phyloP scores from a whole-genome alignment of 441 rosid species.

The Eruca vesicaria region DNA sequence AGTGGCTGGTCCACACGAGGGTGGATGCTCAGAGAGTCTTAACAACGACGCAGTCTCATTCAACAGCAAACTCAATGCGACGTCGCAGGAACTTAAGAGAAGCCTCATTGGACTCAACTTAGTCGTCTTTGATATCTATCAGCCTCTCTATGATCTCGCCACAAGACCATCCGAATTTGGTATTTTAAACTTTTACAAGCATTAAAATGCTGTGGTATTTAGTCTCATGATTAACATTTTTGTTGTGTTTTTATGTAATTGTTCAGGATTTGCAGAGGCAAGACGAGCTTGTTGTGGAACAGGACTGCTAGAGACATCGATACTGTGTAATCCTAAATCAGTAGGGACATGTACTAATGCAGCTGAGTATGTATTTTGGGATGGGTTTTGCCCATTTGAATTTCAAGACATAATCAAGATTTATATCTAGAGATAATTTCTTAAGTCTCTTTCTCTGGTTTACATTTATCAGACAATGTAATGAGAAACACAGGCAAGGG shows the following conservation, averaged over 20 bases:
- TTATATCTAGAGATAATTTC: not conserved
- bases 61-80: conserved; percentile 59
- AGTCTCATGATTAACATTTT: not conserved
- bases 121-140: conserved; percentile 64
- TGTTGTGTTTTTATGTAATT: not conserved
- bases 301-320: conserved; percentile 63
- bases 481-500: not conserved
- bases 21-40: conserved; percentile 46
- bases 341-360: conserved; percentile 53
- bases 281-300: conserved; percentile 76
- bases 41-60: conserved; percentile 54
- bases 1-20: conserved; percentile 47
- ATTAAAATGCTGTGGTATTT: not conserved
- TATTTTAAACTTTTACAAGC: conserved; percentile 7
- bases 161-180: conserved; percentile 53
- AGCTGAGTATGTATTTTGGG: conserved; percentile 50
- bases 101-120: conserved; percentile 47
- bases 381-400: conserved; percentile 34
- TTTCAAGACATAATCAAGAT: conserved; percentile 4
- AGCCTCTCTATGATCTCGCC: conserved; percentile 55
- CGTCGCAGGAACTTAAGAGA: conserved; percentile 41
- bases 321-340: conserved; percentile 49
- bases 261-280: conserved; percentile 61
- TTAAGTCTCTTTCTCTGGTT: not conserved
- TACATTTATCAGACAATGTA: not conserved